Base-by-base conservation (phyloP, 2,329 filamentous ascomycete genomes). In the Beauveria medogensis region DNA sequence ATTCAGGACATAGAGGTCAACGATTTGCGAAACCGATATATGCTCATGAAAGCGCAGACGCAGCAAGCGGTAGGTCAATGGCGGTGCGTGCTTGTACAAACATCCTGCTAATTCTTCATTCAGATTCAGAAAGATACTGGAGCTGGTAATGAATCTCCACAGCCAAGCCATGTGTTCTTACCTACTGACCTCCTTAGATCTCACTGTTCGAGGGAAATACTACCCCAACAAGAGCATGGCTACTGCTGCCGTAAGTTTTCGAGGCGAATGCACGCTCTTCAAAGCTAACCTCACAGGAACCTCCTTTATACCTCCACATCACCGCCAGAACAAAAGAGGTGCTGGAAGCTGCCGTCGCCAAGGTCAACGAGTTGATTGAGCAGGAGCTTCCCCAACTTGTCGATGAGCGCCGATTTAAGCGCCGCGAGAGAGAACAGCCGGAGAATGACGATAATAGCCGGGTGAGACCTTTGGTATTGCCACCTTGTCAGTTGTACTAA, bases 111-210 rank as follows among this genome's bases (percentile, higher is more conserved):
- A 62, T 34, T 20, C 22, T 16, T 14, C 3, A 16, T 57, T 71
- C 92, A 99, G 94, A 99, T 99, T 72, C 96, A 96, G 88, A 93
- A 97, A 81, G 91, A 97, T 72, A 97, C 93, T 87, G 94, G 94
- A 84, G 93, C 94, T 83, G 94, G 94, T 99, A 99, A 87, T 92
- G 85, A 81, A 78, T 61, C 14, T 37, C 4, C 10, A 54, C 20
- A 34, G n/a, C 6, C 8, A 40, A 7, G 12, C 3, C 43, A 22
- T 41, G 4, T 43, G 3, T 34, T 37, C 16, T 41, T 43, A 7
- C 46, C 14, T n/a, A 37, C 51, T 61, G 61, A 60, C 26, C 3
- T n/a, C 92, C 9, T 3, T 24, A 97, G 94, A 99, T 92, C 91
- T 99, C 82, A 99, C 94, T 54, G 97, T 93, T 63, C 89, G 93